Evolutionary conservation across 2,329 filamentous ascomycete genomes (phyloP), one percentile per base, ranked within the genome.

Genomic region (Colletotrichum coccodes): DNA sequence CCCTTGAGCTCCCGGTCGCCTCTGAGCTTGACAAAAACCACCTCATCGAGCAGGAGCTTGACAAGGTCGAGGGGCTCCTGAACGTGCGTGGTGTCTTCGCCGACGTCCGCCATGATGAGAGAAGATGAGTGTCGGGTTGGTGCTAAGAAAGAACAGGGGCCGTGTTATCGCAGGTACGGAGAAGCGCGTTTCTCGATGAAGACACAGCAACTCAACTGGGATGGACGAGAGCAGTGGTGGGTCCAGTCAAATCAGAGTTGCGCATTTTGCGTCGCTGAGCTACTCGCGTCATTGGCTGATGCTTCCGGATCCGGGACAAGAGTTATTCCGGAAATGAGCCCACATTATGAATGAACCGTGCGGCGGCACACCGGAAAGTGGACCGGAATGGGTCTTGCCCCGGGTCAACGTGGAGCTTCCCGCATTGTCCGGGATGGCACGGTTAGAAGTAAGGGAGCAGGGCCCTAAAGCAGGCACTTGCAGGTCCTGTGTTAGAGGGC

Each of bases 1-100:
- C 96, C 96, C 83, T 97, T 96, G 73, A 99, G 87, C 84, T 99
- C 96, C 72, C 96, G 90, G 81, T 99, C 96, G 75, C 96, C 96
- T 77, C 96, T 90, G 72, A 99, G 87, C 88, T 98, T 98, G 73
- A 99, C 95, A 81, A 98, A 97, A 59, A 99, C 96, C 52, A 96
- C 90, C 82, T 99, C 96, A 80, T 98, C 95, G 54, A 99, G 89
- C 74, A 95, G 94, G 64, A 99, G 89, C 74, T 95, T 94, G 74
- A 99, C 96, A 47, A 99, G 90, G 81, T 98, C 96, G 77, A 99
- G 92, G 63, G 97, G 95, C 84, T 99, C 95, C 60, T 95, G 91
- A 65, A 94, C 92, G 65, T 92, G 88, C 74, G 87, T 85, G 67
- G 89, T 85, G 73, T 91, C 90, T 78, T 94, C 92, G 78, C 92